phyloP scores from a whole-genome alignment of 2,329 filamentous ascomycete species.

The Alternaria brassicicola region DNA sequence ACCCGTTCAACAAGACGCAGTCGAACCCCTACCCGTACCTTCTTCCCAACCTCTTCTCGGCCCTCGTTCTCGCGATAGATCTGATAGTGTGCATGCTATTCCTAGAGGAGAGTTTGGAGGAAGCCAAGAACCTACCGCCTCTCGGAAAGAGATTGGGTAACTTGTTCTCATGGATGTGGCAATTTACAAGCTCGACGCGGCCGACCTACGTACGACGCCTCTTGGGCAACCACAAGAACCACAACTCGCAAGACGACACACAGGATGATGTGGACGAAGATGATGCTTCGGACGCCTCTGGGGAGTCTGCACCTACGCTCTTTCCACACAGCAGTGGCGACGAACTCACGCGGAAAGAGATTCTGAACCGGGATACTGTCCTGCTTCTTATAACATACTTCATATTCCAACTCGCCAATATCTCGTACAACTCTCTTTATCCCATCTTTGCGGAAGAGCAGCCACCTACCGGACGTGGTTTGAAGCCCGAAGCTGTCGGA shows the following conservation, averaged over 20 bases:
- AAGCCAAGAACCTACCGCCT: slow-evolving; percentile 65
- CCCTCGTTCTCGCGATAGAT: slow-evolving; percentile 72
- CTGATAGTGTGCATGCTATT: slow-evolving; percentile 77
- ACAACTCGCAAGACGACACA: slow-evolving; percentile 43
- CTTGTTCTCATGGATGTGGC: slow-evolving; percentile 72
- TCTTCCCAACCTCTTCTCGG: slow-evolving; percentile 79
- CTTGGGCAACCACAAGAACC: slow-evolving; percentile 33
- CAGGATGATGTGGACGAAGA: slow-evolving; percentile 53
- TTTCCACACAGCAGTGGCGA: slow-evolving; percentile 51
- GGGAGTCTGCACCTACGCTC: slow-evolving; percentile 45
- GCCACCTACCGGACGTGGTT: slow-evolving; percentile 75
- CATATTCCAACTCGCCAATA: slow-evolving; percentile 91
- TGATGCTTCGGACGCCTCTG: slow-evolving; percentile 47
- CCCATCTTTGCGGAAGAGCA: slow-evolving; percentile 85
- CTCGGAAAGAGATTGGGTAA: slow-evolving; percentile 64
- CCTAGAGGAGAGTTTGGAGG: slow-evolving; percentile 84
- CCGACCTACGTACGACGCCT: slow-evolving; percentile 64
- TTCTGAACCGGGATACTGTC: slow-evolving; percentile 82
- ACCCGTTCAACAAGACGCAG: slow-evolving; percentile 59
- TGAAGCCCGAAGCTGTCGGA: slow-evolving; percentile 82
- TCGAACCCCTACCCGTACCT: slow-evolving; percentile 78
- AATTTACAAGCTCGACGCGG: slow-evolving; percentile 65
- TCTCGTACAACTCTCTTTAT: slow-evolving; percentile 93
- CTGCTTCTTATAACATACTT: slow-evolving; percentile 84
- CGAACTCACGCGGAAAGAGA: slow-evolving; percentile 59